These are phyloP conservation scores for Phalaenopsis equestris DNA, from an alignment of 106 monocot species.

Conservation along the genomic window DNA sequence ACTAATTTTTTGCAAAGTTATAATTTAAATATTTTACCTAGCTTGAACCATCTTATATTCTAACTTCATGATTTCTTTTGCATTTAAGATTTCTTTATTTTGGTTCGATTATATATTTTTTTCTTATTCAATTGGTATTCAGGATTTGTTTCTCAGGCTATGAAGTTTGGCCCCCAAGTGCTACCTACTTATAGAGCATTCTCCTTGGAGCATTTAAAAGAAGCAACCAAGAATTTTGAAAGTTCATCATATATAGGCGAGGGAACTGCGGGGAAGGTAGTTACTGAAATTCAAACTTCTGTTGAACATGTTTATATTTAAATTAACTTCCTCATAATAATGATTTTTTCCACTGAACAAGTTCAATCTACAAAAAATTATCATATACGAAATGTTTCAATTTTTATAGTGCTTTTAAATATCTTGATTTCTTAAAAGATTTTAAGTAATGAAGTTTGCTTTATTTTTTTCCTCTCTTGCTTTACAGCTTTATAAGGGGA, in stretches of 20 bases:
- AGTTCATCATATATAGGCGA: conserved; percentile 62
- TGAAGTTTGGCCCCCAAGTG: conserved; percentile 62
- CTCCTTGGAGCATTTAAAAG: conserved; percentile 76
- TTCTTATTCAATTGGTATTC: conserved; percentile 11
- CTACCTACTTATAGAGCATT: conserved; percentile 63
- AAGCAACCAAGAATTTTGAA: conserved; percentile 76
- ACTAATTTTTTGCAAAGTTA: background rate
- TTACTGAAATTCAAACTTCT: background rate
- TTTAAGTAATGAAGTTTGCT: background rate
- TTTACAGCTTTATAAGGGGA: conserved; percentile 88
- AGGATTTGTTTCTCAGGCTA: conserved; percentile 78
- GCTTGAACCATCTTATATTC: background rate
- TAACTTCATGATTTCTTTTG: background rate
- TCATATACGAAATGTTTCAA: background rate
- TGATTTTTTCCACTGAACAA: background rate
- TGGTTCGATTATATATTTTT: background rate
- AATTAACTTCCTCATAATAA: background rate
- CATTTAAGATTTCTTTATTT: background rate
- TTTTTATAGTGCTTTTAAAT: background rate
- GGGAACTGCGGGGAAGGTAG: conserved; percentile 81
- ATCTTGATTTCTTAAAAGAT: background rate
- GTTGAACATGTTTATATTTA: background rate
- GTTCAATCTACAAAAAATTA: background rate
- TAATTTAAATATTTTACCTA: background rate
- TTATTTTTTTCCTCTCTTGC: background rate